Conservation (phyloP, 73 alveolate species). For the Effrenium voratum region DNA sequence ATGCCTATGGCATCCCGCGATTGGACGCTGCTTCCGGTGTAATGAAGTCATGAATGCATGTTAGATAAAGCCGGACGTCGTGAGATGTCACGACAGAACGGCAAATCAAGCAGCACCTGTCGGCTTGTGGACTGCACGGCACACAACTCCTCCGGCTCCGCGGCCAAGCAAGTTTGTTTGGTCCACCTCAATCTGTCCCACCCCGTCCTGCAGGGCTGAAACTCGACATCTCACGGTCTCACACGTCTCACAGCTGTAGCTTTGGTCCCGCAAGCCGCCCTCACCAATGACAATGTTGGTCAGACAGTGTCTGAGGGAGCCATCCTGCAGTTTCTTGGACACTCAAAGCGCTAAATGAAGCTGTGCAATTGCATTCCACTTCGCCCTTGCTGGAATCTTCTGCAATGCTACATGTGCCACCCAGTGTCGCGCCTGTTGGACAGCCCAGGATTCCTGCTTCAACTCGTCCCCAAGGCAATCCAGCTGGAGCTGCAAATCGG, state of each 20-base stretch:
- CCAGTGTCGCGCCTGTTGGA: conserved; percentile 37
- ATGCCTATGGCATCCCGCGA: conserved; percentile 16
- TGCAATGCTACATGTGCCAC: background rate
- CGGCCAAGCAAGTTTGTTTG: conserved; percentile 73
- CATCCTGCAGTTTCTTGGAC: conserved; percentile 61
- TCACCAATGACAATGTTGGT: conserved; percentile 88
- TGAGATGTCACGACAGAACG: background rate
- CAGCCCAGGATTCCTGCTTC: conserved; percentile 68
- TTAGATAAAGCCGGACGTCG: background rate
- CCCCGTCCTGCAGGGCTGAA: conserved; percentile 46
- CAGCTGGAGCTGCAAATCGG: conserved; percentile 37
- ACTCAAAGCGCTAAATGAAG: background rate
- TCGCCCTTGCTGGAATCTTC: background rate
- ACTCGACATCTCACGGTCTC: background rate
- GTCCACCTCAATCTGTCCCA: conserved; percentile 63
- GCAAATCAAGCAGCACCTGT: conserved; percentile 26
- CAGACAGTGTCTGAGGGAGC: conserved; percentile 60
- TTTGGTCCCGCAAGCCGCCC: conserved; percentile 80
- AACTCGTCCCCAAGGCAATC: conserved; percentile 45
- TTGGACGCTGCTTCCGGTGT: too few relatives aligned
- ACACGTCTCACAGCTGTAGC: background rate
- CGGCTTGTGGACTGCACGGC: conserved; percentile 82
- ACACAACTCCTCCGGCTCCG: conserved; percentile 91
- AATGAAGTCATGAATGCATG: background rate
- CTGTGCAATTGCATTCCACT: background rate